A percentile compares a stretch with the other conserved stretches of the same genome.
Conservation (phyloP, 345 rosid genomes). For the Linum trigynum region DNA sequence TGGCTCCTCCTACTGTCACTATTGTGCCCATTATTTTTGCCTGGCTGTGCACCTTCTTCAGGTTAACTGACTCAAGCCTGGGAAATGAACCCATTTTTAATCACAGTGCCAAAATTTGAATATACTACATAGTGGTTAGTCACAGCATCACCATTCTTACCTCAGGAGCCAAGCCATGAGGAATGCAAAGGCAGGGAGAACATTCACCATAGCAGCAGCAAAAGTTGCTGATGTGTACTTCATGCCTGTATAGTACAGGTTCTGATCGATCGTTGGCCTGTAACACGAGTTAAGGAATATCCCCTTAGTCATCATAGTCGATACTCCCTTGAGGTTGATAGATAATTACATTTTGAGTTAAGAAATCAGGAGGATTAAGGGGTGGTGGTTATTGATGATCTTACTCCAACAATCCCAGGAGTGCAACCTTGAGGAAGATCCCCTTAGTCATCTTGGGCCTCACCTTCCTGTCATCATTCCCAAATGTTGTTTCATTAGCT, state of each 20-base stretch:
- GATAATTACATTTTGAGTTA: too few species aligned
- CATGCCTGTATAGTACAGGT: slow-evolving; percentile 70
- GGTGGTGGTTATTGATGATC: slow-evolving; percentile 4
- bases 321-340: too few species aligned
- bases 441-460: slow-evolving; percentile 72
- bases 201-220: slow-evolving; percentile 65
- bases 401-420: slow-evolving; percentile 72
- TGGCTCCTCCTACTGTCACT: slow-evolving; percentile 85
- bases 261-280: slow-evolving; percentile 64
- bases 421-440: slow-evolving; percentile 47
- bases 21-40: slow-evolving; percentile 77
- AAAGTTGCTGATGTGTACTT: slow-evolving; percentile 83
- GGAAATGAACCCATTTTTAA: background rate
- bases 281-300: too few species aligned
- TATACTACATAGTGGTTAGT: background rate
- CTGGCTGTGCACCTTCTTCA: slow-evolving; percentile 49
- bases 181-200: slow-evolving; percentile 82
- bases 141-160: slow-evolving; percentile 20
- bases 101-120: too few species aligned
- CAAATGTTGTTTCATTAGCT: too few species aligned
- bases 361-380: too few species aligned
- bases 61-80: slow-evolving; percentile 67
- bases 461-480: slow-evolving; percentile 37
- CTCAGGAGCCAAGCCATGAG: slow-evolving; percentile 71
- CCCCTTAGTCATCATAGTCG: too few species aligned